phyloP scores from a whole-genome alignment of 306 rosid species.

The Heteromeles arbutifolia region DNA sequence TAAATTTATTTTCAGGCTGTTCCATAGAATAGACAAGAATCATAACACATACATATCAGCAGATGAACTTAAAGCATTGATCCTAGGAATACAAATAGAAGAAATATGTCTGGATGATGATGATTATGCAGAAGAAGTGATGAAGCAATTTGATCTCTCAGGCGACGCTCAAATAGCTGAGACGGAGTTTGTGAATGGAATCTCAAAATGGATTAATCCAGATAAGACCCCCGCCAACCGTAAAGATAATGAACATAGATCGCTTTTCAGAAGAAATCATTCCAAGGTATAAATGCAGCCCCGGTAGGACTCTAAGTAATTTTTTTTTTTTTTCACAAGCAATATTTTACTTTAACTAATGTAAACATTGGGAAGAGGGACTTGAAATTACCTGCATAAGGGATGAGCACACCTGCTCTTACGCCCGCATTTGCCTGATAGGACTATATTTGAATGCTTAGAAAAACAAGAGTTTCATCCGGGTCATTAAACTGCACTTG shows the following conservation, averaged over 20 bases:
- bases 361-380: neutral
- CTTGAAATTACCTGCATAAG: neutral
- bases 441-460: neutral
- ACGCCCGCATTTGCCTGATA: neutral
- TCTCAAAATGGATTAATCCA: slow-evolving; percentile 26
- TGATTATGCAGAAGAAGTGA: slow-evolving; percentile 20
- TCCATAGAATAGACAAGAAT: slow-evolving; percentile 22
- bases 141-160: slow-evolving; percentile 24
- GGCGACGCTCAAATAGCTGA: slow-evolving; percentile 18
- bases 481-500: neutral
- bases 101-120: slow-evolving; percentile 7
- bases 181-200: slow-evolving; percentile 23
- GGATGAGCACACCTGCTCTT: neutral
- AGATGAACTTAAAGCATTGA: slow-evolving; percentile 21
- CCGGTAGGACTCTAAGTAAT: neutral
- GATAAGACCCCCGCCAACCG: neutral
- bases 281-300: slow-evolving; percentile 1
- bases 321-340: too few species aligned
- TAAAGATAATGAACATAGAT: neutral
- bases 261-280: neutral
- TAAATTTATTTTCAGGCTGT: slow-evolving; percentile 23
- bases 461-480: neutral
- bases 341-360: neutral
- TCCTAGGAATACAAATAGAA: slow-evolving; percentile 30
- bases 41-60: slow-evolving; percentile 8